Evolutionary conservation across 2,329 filamentous ascomycete species (phyloP).

Genomic region (Arthrobotrys conoides): DNA sequence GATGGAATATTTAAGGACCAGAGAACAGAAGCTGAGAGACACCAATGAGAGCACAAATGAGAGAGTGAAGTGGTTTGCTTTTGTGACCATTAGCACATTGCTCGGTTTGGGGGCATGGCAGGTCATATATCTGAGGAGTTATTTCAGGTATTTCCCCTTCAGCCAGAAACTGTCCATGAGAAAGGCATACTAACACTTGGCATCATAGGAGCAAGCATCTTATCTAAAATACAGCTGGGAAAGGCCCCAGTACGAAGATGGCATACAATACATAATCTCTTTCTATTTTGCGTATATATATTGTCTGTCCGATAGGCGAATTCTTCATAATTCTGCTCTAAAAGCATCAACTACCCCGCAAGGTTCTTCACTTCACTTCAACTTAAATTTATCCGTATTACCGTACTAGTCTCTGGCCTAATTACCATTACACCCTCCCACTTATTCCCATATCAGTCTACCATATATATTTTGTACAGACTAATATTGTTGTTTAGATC

Average conservation of each 20-base stretch:
- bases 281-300: constrained; percentile 50
- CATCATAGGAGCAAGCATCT: constrained; percentile 76
- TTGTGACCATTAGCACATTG: constrained; percentile 91
- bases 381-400: neutral
- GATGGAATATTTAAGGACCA: constrained; percentile 92
- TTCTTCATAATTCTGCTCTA: constrained; percentile 39
- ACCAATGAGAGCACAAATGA: constrained; percentile 99
- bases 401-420: no score
- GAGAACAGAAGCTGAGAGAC: constrained; percentile 96
- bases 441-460: neutral
- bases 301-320: constrained; percentile 44
- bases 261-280: constrained; percentile 46
- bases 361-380: neutral
- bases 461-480: neutral
- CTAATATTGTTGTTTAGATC: constrained; percentile 11
- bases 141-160: constrained; percentile 79
- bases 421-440: neutral
- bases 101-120: constrained; percentile 94
- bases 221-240: constrained; percentile 69
- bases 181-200: constrained; percentile 16
- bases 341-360: constrained; percentile 28
- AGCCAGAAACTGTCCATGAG: neutral
- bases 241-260: constrained; percentile 20
- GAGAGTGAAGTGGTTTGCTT: constrained; percentile 98
- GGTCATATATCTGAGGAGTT: constrained; percentile 95